phyloP scores from a whole-genome alignment of 108 stramenopile genomes.

The Stephanodiscus minutulus region DNA sequence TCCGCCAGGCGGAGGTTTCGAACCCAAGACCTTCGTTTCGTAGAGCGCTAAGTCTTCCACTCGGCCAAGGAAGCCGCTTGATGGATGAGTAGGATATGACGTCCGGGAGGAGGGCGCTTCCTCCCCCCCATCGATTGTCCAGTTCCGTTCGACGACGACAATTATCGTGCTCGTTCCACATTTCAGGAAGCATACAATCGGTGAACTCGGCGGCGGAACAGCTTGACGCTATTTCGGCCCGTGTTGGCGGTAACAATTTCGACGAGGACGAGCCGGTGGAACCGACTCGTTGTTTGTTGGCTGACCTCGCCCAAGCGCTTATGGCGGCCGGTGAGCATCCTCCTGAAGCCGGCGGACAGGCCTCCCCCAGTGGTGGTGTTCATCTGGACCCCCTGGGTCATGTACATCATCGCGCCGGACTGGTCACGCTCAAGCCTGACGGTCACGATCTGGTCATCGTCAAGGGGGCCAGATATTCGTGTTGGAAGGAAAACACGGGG shows the following conservation, averaged over 20 bases:
- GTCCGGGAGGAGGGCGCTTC: slow-evolving; percentile 17
- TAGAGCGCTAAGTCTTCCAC: no score
- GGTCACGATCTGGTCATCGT: slow-evolving; percentile 74
- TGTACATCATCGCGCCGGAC: slow-evolving; percentile 87
- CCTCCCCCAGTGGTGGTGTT: slow-evolving; percentile 79
- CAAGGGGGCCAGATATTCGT: no score
- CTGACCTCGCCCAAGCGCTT: slow-evolving; percentile 63
- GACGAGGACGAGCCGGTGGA: neutral
- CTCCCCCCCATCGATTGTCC: no score
- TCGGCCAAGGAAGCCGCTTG: no score
- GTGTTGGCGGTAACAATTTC: neutral
- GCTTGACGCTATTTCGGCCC: slow-evolving; percentile 9
- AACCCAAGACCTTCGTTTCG: no score
- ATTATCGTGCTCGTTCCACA: slow-evolving; percentile 16
- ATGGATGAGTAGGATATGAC: slow-evolving; percentile 32
- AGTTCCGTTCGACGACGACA: neutral
- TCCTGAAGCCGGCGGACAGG: slow-evolving; percentile 57
- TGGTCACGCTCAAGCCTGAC: slow-evolving; percentile 79
- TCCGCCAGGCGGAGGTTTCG: no score
- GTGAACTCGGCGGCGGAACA: slow-evolving; percentile 31
- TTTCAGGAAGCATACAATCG: slow-evolving; percentile 43
- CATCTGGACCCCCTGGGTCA: slow-evolving; percentile 79
- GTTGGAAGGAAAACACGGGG: no score
- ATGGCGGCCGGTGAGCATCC: slow-evolving; percentile 87
- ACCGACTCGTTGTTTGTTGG: neutral